phyloP scores from a whole-genome alignment of 78 protist genomes.

The Protostelium mycophagum region DNA sequence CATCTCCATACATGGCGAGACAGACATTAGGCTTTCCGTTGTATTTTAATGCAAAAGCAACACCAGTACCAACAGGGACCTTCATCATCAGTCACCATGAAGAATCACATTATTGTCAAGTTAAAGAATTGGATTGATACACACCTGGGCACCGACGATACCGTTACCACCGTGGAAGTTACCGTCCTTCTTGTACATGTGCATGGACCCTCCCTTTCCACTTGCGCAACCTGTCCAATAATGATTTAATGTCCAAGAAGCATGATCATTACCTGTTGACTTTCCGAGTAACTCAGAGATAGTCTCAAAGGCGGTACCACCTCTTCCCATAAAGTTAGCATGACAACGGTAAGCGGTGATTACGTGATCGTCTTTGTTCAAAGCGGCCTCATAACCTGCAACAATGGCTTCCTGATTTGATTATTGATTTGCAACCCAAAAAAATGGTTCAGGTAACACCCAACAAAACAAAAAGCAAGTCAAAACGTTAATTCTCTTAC shows the following conservation, averaged over 20 bases:
- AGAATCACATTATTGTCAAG: not conserved
- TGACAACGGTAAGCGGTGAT: conserved; percentile 96
- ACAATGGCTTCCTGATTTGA: conserved; percentile 80
- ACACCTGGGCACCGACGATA: conserved; percentile 94
- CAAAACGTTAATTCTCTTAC: conserved; percentile 16
- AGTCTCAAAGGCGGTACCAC: conserved; percentile 59
- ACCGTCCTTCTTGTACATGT: conserved; percentile 75
- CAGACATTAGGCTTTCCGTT: conserved; percentile 61
- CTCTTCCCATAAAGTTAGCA: conserved; percentile 76
- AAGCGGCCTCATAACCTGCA: conserved; percentile 83
- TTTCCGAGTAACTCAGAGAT: conserved; percentile 85
- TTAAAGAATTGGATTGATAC: not conserved
- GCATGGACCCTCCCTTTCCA: conserved; percentile 98
- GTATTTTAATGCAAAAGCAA: conserved; percentile 84
- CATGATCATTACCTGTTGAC: conserved; percentile 13
- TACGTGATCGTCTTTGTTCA: conserved; percentile 64
- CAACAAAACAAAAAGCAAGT: not conserved
- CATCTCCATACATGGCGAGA: conserved; percentile 90
- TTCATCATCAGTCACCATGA: not conserved
- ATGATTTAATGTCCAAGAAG: not conserved
- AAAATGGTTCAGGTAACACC: not conserved
- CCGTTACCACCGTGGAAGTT: conserved; percentile 97
- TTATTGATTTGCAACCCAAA: not conserved
- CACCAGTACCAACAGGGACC: conserved; percentile 88
- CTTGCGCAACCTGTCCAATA: conserved; percentile 63